A percentile compares a stretch with the other conserved stretches of the same genome.
Conservation (phyloP, 1,139 yeast genomes). For the Magnusiomyces magnusii region DNA sequence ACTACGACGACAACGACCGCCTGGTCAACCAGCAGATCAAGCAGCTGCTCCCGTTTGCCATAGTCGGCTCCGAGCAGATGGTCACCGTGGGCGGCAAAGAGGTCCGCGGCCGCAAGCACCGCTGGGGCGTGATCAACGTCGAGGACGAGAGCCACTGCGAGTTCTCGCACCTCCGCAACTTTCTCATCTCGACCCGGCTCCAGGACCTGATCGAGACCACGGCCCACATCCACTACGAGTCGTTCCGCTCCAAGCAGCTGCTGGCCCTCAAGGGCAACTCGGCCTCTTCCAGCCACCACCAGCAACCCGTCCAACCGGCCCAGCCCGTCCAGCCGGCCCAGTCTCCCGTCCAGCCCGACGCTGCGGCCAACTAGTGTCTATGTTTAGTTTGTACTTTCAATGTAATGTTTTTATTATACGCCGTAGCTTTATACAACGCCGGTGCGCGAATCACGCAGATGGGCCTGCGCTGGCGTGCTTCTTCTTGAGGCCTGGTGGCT, state of each 20-base stretch:
- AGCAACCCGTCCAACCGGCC: background rate
- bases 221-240: conserved; percentile 79
- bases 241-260: conserved; percentile 88
- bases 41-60: conserved; percentile 75
- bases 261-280: conserved; percentile 91
- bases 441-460: too few species aligned
- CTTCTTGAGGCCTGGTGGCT: too few species aligned
- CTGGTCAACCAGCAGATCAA: conserved; percentile 40
- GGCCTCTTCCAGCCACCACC: background rate
- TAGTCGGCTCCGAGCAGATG: conserved; percentile 82
- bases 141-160: conserved; percentile 96
- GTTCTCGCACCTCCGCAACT: conserved; percentile 86
- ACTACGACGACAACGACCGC: conserved; percentile 48
- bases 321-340: background rate
- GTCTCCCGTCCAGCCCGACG: background rate
- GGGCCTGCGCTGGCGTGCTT: too few species aligned
- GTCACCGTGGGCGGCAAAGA: conserved; percentile 59
- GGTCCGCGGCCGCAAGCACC: conserved; percentile 84
- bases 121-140: conserved; percentile 82
- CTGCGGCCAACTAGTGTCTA: too few species aligned
- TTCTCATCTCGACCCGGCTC: conserved; percentile 87
- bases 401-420: too few species aligned
- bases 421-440: too few species aligned
- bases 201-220: conserved; percentile 96
- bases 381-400: too few species aligned